Evolutionary conservation across 2,329 filamentous ascomycete species (phyloP).

Genomic region (Leptographium procerum): DNA sequence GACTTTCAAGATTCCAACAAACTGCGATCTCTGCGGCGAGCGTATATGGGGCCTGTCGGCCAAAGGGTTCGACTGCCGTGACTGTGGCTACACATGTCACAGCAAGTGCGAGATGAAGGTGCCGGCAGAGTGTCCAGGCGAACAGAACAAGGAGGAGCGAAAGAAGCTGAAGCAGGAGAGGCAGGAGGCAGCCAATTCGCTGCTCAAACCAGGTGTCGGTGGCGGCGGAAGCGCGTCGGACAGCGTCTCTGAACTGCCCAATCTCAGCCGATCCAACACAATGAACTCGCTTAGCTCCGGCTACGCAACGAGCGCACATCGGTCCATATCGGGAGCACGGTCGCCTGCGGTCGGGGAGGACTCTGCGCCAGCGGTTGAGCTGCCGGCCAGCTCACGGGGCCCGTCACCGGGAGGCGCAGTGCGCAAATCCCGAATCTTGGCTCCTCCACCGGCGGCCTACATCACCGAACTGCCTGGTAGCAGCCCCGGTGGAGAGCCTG

Average conservation of each 20-base stretch:
- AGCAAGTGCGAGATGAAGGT: slow-evolving; percentile 99
- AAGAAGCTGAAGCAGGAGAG: slow-evolving; percentile 85
- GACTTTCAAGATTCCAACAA: slow-evolving; percentile 97
- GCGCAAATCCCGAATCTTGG: slow-evolving; percentile 64
- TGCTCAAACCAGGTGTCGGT: slow-evolving; percentile 32
- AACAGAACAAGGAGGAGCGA: slow-evolving; percentile 85
- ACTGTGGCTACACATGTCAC: slow-evolving; percentile 96
- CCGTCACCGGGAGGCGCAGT: slow-evolving; percentile 19
- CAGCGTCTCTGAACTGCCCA: slow-evolving; percentile 51
- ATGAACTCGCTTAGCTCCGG: slow-evolving; percentile 85
- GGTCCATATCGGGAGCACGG: slow-evolving; percentile 57
- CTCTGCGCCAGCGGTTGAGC: slow-evolving; percentile 21
- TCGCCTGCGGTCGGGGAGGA: slow-evolving; percentile 31
- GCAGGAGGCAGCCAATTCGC: slow-evolving; percentile 63
- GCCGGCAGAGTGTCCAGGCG: slow-evolving; percentile 86
- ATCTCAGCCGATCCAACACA: slow-evolving; percentile 69
- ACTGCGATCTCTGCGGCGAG: slow-evolving; percentile 93
- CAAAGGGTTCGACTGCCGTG: slow-evolving; percentile 90
- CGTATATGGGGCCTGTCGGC: slow-evolving; percentile 94
- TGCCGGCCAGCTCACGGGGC: slow-evolving; percentile 23
- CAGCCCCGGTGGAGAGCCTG: slow-evolving; percentile 29
- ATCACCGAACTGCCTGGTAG: slow-evolving; percentile 54
- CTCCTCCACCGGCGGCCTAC: slow-evolving; percentile 77
- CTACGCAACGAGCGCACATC: slow-evolving; percentile 66
- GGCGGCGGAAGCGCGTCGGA: slow-evolving; percentile 19